phyloP scores from a whole-genome alignment of 768 basidiomycete genomes.

The Suillus lakei region DNA sequence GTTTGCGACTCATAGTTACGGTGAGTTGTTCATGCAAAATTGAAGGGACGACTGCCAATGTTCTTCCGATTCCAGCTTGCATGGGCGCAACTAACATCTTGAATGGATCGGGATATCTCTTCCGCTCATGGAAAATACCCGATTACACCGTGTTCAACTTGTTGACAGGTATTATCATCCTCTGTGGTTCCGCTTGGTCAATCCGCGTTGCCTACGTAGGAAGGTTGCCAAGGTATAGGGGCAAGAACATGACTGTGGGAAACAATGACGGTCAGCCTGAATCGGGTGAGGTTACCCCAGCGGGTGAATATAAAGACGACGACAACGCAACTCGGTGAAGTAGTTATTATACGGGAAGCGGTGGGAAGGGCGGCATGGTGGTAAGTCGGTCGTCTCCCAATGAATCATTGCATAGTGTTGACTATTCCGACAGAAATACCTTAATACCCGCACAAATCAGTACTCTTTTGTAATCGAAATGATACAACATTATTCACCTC shows the following conservation, averaged over 20 bases:
- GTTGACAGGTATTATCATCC: fast-evolving
- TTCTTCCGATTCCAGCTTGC: neutral
- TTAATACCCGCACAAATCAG: neutral
- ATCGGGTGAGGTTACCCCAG: neutral
- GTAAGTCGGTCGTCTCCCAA: neutral
- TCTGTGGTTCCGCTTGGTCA: neutral
- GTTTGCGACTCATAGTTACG: neutral
- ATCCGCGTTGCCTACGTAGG: neutral
- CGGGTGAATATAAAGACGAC: neutral
- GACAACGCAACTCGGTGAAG: neutral
- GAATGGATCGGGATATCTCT: neutral
- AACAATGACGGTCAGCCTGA: neutral
- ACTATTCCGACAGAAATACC: neutral
- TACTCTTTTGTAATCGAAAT: neutral
- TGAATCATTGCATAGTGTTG: neutral
- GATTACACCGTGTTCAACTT: too few species aligned
- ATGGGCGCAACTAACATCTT: neutral
- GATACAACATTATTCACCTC: neutral
- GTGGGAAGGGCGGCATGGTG: neutral
- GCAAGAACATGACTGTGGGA: neutral
- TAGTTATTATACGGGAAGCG: neutral
- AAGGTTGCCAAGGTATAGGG: neutral
- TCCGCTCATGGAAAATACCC: neutral
- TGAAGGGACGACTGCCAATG: neutral
- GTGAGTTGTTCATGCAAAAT: neutral